A percentile compares a stretch with the other conserved stretches of the same genome.
These are phyloP conservation scores for Candida pini DNA, from an alignment of 805 yeast species.

Conservation along the genomic window DNA sequence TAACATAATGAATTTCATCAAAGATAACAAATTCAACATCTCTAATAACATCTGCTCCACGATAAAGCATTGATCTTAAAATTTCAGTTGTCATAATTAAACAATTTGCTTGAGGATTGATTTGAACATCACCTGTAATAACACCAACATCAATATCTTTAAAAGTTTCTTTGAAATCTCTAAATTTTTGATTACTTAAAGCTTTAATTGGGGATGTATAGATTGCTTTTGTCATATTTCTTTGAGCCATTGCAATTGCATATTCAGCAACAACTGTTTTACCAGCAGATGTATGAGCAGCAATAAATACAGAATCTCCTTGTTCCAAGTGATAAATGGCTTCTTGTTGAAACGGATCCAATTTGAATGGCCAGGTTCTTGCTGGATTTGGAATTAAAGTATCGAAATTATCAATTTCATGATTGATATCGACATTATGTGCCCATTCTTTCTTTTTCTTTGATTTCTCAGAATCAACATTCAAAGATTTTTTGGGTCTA, in stretches of 20 bases:
- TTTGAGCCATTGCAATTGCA: constrained; percentile 88
- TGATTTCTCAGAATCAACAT: constrained; percentile 2
- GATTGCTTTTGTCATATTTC: constrained; percentile 88
- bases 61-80: constrained; percentile 90
- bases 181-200: constrained; percentile 85
- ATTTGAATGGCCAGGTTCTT: constrained; percentile 87
- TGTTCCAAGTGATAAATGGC: constrained; percentile 95
- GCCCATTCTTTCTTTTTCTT: constrained; percentile 69
- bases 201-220: constrained; percentile 96
- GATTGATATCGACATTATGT: constrained; percentile 84
- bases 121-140: constrained; percentile 99
- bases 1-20: constrained; percentile 98
- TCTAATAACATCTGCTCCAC: constrained; percentile 97
- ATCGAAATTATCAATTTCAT: constrained; percentile 73
- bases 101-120: constrained; percentile 97
- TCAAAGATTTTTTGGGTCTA: constrained; percentile 17
- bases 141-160: constrained; percentile 88
- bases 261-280: constrained; percentile 96
- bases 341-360: constrained; percentile 94
- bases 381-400: constrained; percentile 94
- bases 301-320: constrained; percentile 97
- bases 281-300: constrained; percentile 98
- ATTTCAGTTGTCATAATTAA: constrained; percentile 98
- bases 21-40: constrained; percentile 99
- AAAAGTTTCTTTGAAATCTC: constrained; percentile 90